Evolutionary conservation across 2,329 filamentous ascomycete species (phyloP).

Genomic region (Diplodia mutila): DNA sequence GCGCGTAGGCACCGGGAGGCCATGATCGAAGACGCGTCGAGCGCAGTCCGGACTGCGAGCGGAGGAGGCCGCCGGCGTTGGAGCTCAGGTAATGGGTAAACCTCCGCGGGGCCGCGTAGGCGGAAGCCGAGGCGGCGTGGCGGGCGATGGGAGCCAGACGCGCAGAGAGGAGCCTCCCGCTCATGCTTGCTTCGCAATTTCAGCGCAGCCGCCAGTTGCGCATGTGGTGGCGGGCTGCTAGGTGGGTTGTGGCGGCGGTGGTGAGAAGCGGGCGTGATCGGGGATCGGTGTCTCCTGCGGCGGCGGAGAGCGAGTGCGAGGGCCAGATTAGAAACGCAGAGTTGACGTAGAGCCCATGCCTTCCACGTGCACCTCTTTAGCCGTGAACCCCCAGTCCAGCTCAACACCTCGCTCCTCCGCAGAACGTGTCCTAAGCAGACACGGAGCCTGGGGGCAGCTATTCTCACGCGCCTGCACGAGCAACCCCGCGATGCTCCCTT

Average conservation of each 20-base stretch:
- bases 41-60: slow-evolving; percentile 55
- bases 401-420: background rate
- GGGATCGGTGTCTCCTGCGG: slow-evolving; percentile 6
- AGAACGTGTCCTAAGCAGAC: background rate
- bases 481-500: background rate
- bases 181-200: slow-evolving; percentile 54
- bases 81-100: slow-evolving; percentile 62
- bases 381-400: slow-evolving; percentile 5
- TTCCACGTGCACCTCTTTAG: slow-evolving; percentile 24
- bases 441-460: background rate
- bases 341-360: slow-evolving; percentile 22
- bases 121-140: slow-evolving; percentile 43
- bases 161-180: slow-evolving; percentile 75
- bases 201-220: slow-evolving; percentile 18
- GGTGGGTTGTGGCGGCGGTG: background rate
- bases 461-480: background rate
- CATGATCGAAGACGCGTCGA: slow-evolving; percentile 52
- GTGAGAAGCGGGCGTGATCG: slow-evolving; percentile 19
- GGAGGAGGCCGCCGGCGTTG: slow-evolving; percentile 69
- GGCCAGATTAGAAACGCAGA: background rate
- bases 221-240: slow-evolving; percentile 8
- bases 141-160: slow-evolving; percentile 70
- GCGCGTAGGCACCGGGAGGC: slow-evolving; percentile 75
- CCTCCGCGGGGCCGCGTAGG: slow-evolving; percentile 52
- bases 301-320: slow-evolving; percentile 5